A percentile compares a stretch with the other conserved stretches of the same genome.
These are phyloP conservation scores for Ceratobasidium theobromae DNA, from an alignment of 1,284 basidiomycete species.

Conservation along the genomic window DNA sequence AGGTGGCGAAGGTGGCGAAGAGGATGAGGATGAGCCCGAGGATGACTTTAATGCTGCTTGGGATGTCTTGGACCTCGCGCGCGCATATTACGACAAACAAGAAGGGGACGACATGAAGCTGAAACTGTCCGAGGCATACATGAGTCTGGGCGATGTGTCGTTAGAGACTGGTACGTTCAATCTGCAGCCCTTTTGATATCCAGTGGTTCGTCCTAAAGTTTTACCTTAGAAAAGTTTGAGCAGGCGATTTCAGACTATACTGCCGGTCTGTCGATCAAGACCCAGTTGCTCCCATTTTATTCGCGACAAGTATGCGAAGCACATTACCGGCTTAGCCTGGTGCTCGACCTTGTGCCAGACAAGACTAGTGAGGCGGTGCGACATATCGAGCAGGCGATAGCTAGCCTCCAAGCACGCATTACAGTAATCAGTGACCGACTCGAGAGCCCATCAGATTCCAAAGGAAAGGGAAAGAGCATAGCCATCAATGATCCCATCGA, in stretches of 20 bases:
- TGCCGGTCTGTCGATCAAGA: constrained; percentile 69
- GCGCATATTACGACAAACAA: constrained; percentile 75
- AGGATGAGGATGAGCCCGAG: constrained; percentile 56
- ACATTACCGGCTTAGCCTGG: constrained; percentile 88
- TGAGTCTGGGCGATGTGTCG: constrained; percentile 83
- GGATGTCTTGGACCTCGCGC: constrained; percentile 87
- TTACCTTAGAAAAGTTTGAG: constrained; percentile 79
- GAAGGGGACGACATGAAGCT: constrained; percentile 60
- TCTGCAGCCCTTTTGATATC: constrained; percentile 33
- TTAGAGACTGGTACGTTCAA: constrained; percentile 85
- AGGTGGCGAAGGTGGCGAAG: constrained; percentile 44
- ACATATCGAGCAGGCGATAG: constrained; percentile 75
- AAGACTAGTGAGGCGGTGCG: constrained; percentile 74
- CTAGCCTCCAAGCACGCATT: constrained; percentile 70
- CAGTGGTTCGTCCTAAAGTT: not conserved
- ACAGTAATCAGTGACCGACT: constrained; percentile 62
- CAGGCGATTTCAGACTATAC: constrained; percentile 85
- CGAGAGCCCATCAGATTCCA: constrained; percentile 40
- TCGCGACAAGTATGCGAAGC: constrained; percentile 86
- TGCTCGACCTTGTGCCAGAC: constrained; percentile 81
- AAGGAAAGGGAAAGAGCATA: constrained; percentile 64
- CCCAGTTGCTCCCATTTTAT: constrained; percentile 67
- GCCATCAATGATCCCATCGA: constrained; percentile 41
- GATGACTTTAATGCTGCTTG: constrained; percentile 94
- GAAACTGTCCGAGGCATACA: constrained; percentile 81